phyloP scores from a whole-genome alignment of 176 grass and related monocot genomes.

The Raddia distichophylla region DNA sequence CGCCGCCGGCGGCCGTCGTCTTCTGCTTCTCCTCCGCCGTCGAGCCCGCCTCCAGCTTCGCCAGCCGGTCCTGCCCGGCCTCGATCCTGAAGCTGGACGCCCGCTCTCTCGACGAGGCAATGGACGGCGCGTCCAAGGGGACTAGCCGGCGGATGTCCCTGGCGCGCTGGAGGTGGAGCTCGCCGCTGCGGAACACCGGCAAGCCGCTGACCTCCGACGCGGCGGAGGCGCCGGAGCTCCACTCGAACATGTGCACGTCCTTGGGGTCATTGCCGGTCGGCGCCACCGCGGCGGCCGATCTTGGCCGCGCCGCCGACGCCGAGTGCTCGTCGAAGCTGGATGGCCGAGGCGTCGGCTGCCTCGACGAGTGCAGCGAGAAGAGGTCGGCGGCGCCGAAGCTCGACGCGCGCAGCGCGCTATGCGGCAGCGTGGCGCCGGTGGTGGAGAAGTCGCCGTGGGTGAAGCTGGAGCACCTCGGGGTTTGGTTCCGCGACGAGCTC shows the following conservation, averaged over 20 bases:
- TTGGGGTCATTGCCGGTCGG: conserved; percentile 45
- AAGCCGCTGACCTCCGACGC: conserved; percentile 66
- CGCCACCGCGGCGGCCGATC: conserved; percentile 42
- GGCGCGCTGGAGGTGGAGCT: conserved; percentile 53
- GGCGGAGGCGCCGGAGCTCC: conserved; percentile 65
- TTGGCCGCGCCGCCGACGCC: background rate
- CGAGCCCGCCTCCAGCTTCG: conserved; percentile 56
- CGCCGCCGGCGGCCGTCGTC: background rate
- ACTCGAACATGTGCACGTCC: conserved; percentile 73
- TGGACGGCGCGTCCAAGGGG: conserved; percentile 41
- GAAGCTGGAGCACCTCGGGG: conserved; percentile 65
- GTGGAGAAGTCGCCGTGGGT: conserved; percentile 58
- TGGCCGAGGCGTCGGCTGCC: conserved; percentile 49
- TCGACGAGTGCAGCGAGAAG: conserved; percentile 76
- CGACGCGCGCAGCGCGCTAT: conserved; percentile 39
- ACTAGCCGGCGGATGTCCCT: conserved; percentile 61
- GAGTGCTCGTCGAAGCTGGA: conserved; percentile 48
- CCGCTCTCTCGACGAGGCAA: conserved; percentile 41
- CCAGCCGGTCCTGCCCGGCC: conserved; percentile 48
- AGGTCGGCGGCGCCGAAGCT: conserved; percentile 77
- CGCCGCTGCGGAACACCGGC: conserved; percentile 58
- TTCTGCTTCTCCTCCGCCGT: conserved; percentile 45
- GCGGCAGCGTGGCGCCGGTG: conserved; percentile 19
- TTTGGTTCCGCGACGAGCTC: conserved; percentile 83
- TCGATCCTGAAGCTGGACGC: conserved; percentile 43